A percentile compares a stretch with the other conserved stretches of the same genome.
phyloP scores from a whole-genome alignment of 2,329 filamentous ascomycete genomes.

The Alternaria metachromatica region DNA sequence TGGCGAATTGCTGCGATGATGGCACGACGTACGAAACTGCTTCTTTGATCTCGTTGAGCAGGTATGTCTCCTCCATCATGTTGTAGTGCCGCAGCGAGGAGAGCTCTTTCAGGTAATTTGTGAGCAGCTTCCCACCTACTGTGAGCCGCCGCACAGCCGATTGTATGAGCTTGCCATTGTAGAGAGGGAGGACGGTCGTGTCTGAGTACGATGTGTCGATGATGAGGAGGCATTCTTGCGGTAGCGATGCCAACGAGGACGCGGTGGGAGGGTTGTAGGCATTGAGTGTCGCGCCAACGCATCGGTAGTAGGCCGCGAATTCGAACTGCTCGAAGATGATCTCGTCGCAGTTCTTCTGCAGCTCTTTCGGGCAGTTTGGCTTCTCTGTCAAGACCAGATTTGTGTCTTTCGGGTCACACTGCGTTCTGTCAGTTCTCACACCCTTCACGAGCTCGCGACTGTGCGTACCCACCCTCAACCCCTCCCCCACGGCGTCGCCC shows the following conservation, averaged over 20 bases:
- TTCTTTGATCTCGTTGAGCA: constrained; percentile 97
- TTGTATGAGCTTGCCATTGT: constrained; percentile 81
- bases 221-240: constrained; percentile 82
- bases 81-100: constrained; percentile 93
- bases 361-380: constrained; percentile 77
- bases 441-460: constrained; percentile 1
- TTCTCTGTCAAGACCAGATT: constrained; percentile 85
- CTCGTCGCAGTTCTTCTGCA: constrained; percentile 93
- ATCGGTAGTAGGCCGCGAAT: constrained; percentile 84
- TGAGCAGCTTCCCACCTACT: constrained; percentile 89
- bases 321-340: constrained; percentile 98
- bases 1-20: constrained; percentile 66
- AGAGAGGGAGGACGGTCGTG: constrained; percentile 86
- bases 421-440: constrained; percentile 14
- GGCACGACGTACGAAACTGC: constrained; percentile 80
- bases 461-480: constrained; percentile 56
- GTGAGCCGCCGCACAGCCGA: constrained; percentile 83
- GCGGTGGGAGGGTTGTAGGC: constrained; percentile 70
- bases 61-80: constrained; percentile 90
- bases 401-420: constrained; percentile 80
- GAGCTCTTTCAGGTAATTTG: constrained; percentile 88
- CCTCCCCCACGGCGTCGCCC: constrained; percentile 71
- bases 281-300: constrained; percentile 74
- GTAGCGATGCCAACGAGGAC: constrained; percentile 55
- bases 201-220: constrained; percentile 93